Percentiles rank a stretch among this genome's conserved stretches.
phyloP scores from a whole-genome alignment of 2,329 filamentous ascomycete species.

The Claviceps maximensis region DNA sequence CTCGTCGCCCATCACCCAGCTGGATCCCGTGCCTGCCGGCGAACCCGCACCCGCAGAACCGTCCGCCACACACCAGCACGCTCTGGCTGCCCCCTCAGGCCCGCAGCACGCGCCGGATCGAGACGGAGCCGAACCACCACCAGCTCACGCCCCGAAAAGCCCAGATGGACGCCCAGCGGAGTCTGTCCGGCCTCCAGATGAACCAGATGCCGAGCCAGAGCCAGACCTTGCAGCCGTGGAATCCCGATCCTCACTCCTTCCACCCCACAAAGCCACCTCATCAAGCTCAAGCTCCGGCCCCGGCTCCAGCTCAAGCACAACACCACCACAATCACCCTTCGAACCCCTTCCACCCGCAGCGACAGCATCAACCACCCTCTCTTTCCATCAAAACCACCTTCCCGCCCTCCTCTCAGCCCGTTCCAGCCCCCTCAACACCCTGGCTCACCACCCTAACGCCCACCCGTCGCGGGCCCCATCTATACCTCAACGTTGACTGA shows the following conservation, averaged over 20 bases:
- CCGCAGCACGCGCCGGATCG: background rate
- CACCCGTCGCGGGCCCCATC: slow-evolving; percentile 50
- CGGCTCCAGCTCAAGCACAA: too few species aligned
- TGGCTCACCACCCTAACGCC: slow-evolving; percentile 46
- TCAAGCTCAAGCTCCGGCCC: too few species aligned
- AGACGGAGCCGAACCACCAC: slow-evolving; percentile 7
- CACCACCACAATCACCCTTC: too few species aligned
- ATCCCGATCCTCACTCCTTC: too few species aligned
- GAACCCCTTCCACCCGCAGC: too few species aligned
- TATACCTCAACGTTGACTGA: slow-evolving; percentile 44
- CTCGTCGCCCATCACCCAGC: background rate
- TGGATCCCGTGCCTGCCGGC: slow-evolving; percentile 7
- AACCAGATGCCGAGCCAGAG: too few species aligned
- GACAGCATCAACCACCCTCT: too few species aligned
- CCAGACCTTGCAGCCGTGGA: too few species aligned
- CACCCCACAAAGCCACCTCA: too few species aligned
- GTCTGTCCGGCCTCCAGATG: slow-evolving; percentile 20
- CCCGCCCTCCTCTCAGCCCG: slow-evolving; percentile 28
- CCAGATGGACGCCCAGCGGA: background rate
- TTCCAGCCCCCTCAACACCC: slow-evolving; percentile 23
- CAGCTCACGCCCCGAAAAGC: background rate
- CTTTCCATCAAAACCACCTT: background rate
- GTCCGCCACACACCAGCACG: slow-evolving; percentile 3
- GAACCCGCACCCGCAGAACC: slow-evolving; percentile 6
- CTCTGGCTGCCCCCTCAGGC: slow-evolving; percentile 7